Evolutionary conservation across 2,329 filamentous ascomycete genomes (phyloP).

Genomic region (Fusarium sp.): DNA sequence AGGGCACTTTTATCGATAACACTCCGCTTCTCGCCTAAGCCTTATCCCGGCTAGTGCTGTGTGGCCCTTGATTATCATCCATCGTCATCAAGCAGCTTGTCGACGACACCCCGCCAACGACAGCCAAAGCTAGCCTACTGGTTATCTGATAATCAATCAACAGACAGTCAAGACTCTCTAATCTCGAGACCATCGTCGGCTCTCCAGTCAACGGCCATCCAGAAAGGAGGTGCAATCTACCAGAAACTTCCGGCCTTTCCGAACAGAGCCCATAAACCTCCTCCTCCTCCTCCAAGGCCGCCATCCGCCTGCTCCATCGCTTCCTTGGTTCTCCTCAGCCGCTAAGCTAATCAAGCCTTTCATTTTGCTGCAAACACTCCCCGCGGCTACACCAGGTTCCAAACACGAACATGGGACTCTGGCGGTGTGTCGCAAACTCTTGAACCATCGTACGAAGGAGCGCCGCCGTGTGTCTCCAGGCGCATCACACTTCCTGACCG

Average conservation of each 20-base stretch:
- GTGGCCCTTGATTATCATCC: neutral
- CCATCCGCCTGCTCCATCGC: slow-evolving; percentile 14
- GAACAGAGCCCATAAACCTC: slow-evolving; percentile 18
- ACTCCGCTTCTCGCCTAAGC: slow-evolving; percentile 28
- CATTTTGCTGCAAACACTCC: slow-evolving; percentile 46
- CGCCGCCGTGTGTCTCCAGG: slow-evolving; percentile 38
- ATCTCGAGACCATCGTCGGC: neutral
- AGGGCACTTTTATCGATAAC: slow-evolving; percentile 36
- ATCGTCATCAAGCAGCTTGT: slow-evolving; percentile 15
- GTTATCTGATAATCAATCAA: slow-evolving; percentile 2
- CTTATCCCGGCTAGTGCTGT: slow-evolving; percentile 1
- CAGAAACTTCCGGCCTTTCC: slow-evolving; percentile 9
- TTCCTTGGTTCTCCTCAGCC: slow-evolving; percentile 41
- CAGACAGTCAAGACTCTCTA: neutral
- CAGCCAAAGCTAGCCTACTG: slow-evolving; percentile 7
- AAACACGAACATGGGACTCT: slow-evolving; percentile 36
- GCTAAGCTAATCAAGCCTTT: slow-evolving; percentile 22
- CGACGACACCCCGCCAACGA: slow-evolving; percentile 18
- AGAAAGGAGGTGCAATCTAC: neutral
- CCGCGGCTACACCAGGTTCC: slow-evolving; percentile 33
- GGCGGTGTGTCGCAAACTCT: slow-evolving; percentile 46
- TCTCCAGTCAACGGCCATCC: neutral
- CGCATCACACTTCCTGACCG: slow-evolving; percentile 23
- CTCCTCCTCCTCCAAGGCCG: slow-evolving; percentile 3
- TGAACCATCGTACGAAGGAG: slow-evolving; percentile 39